A percentile compares a stretch with the other conserved stretches of the same genome.
These are phyloP conservation scores for Medicago arabica DNA, from an alignment of 306 rosid species.

Conservation along the genomic window DNA sequence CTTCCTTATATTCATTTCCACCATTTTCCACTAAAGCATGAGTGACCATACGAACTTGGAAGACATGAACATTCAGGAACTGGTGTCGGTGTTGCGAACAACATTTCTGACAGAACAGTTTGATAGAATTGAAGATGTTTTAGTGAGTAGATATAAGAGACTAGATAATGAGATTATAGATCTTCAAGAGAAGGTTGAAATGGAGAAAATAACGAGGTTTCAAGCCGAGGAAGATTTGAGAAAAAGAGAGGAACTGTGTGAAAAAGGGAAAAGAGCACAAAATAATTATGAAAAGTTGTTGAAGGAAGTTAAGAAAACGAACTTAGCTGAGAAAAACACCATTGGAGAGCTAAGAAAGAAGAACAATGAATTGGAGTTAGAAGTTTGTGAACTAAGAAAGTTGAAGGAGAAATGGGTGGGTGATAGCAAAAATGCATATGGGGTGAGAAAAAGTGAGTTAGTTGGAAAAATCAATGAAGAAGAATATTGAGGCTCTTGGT, in stretches of 20 bases:
- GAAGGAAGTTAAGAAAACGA: conserved; percentile 9
- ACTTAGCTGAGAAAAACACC: background rate
- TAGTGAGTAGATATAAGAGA: background rate
- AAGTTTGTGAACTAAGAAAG: background rate
- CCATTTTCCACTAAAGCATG: background rate
- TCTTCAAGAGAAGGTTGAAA: background rate
- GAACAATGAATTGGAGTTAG: background rate
- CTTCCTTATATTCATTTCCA: too few relatives aligned
- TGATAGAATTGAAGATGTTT: background rate
- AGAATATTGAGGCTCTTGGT: background rate
- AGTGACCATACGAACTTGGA: background rate
- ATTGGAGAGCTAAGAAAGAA: background rate
- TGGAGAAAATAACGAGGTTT: conserved; percentile 13
- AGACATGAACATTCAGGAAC: background rate
- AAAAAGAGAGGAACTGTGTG: conserved; percentile 11
- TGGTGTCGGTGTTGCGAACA: background rate
- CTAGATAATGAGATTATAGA: background rate
- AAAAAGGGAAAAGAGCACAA: background rate
- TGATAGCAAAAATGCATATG: background rate
- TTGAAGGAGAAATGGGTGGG: background rate
- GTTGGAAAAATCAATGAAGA: too few relatives aligned
- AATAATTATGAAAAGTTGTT: conserved; percentile 41
- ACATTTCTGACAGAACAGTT: background rate
- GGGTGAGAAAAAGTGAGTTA: too few relatives aligned
- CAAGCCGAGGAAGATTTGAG: conserved; percentile 30